Conservation (phyloP, 306 rosid species). For the Clitoria ternatea region DNA sequence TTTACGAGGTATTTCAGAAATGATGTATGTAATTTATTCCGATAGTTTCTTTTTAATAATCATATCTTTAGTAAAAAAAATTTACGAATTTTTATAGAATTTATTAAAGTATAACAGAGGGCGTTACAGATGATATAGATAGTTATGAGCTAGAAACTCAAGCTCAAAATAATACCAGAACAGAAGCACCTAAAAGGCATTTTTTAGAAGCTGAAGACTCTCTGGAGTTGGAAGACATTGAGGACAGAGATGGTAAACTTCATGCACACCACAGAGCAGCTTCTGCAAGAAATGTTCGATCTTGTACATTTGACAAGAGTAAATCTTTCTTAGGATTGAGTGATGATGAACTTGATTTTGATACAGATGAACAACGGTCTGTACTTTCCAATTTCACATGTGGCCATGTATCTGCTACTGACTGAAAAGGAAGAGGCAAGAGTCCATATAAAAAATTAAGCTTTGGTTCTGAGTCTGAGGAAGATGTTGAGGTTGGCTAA, state of each 20-base stretch:
- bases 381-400: constrained; percentile 59
- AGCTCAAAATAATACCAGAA: constrained; percentile 34
- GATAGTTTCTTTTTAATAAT: too few relatives aligned
- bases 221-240: constrained; percentile 47
- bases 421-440: constrained; percentile 42
- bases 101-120: too few relatives aligned
- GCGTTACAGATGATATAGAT: constrained; percentile 91
- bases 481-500: constrained; percentile 53
- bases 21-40: too few relatives aligned
- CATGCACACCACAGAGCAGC: constrained; percentile 19
- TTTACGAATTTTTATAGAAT: too few relatives aligned
- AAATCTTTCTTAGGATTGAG: constrained; percentile 51
- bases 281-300: constrained; percentile 33
- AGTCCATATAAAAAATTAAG: constrained; percentile 54
- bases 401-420: constrained; percentile 49
- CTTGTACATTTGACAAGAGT: constrained; percentile 27
- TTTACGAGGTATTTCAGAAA: too few relatives aligned
- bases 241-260: constrained; percentile 25
- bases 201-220: constrained; percentile 56
- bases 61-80: too few relatives aligned
- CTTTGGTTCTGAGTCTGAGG: constrained; percentile 91
- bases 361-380: constrained; percentile 43
- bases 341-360: constrained; percentile 54
- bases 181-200: constrained; percentile 37
- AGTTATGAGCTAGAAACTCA: constrained; percentile 68